A percentile compares a stretch with the other conserved stretches of the same genome.
Evolutionary conservation across 2,329 filamentous ascomycete species (phyloP).

Genomic region (Aspergillus ruber): DNA sequence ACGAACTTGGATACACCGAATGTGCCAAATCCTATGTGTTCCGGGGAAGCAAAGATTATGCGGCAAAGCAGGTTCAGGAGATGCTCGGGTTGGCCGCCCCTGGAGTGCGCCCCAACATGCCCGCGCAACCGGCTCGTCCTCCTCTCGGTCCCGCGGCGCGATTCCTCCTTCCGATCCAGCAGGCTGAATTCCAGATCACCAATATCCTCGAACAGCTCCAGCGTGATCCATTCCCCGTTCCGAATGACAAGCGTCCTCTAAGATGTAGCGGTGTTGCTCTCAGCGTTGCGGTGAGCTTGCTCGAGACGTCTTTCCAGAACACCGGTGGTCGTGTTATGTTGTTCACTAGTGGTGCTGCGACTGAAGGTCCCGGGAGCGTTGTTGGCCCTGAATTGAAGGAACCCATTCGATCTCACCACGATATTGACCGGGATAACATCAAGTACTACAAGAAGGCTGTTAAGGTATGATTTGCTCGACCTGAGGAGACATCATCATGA

Average conservation of each 20-base stretch:
- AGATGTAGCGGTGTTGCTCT: constrained; percentile 95
- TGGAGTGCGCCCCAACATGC: constrained; percentile 65
- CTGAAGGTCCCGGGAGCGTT: constrained; percentile 93
- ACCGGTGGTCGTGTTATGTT: constrained; percentile 94
- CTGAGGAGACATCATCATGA: background rate
- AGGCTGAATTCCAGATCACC: constrained; percentile 95
- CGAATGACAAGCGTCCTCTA: constrained; percentile 82
- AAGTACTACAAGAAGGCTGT: constrained; percentile 99
- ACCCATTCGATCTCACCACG: constrained; percentile 94
- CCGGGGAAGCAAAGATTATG: constrained; percentile 94
- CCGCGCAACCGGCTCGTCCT: constrained; percentile 66
- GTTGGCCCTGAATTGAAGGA: constrained; percentile 93
- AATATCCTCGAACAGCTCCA: constrained; percentile 93
- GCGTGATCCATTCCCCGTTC: constrained; percentile 95
- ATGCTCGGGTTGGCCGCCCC: constrained; percentile 83
- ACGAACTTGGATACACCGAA: constrained; percentile 95
- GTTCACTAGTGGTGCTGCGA: constrained; percentile 89
- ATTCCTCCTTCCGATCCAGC: constrained; percentile 88
- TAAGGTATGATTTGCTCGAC: constrained; percentile 58
- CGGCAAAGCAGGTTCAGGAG: constrained; percentile 98
- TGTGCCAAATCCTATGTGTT: constrained; percentile 99
- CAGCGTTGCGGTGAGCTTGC: constrained; percentile 83
- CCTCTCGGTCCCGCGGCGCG: constrained; percentile 74
- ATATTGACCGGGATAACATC: constrained; percentile 97
- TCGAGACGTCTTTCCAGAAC: constrained; percentile 95